phyloP scores from a whole-genome alignment of 1,284 basidiomycete genomes.

The Ustilago esculenta region DNA sequence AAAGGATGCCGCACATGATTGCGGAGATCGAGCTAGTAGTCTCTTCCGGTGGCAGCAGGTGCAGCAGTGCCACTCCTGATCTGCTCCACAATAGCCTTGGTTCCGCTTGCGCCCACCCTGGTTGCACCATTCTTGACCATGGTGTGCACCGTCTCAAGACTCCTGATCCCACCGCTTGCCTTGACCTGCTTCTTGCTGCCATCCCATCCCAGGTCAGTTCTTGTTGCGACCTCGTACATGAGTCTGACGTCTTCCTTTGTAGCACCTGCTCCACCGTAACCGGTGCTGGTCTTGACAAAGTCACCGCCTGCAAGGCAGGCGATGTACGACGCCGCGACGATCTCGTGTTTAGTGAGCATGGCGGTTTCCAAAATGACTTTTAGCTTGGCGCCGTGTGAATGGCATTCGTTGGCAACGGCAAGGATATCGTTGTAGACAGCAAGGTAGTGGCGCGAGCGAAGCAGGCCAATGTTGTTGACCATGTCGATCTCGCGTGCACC shows the following conservation, averaged over 20 bases:
- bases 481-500: conserved; percentile 63
- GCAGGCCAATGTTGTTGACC: conserved; percentile 61
- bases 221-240: conserved; percentile 50
- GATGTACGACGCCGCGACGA: conserved; percentile 46
- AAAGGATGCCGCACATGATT: too few species aligned
- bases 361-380: conserved; percentile 62
- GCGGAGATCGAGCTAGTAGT: conserved; percentile 7
- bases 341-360: conserved; percentile 48
- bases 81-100: conserved; percentile 55
- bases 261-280: conserved; percentile 58
- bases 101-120: conserved; percentile 57
- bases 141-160: conserved; percentile 30
- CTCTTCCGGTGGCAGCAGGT: conserved; percentile 2
- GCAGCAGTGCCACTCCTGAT: conserved; percentile 22
- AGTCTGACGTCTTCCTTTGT: conserved; percentile 52
- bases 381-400: conserved; percentile 30
- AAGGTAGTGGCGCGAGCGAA: conserved; percentile 35
- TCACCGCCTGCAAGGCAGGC: conserved; percentile 54
- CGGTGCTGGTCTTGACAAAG: conserved; percentile 63
- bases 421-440: conserved; percentile 49
- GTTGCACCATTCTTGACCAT: conserved; percentile 58
- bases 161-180: conserved; percentile 56
- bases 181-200: conserved; percentile 46
- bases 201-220: conserved; percentile 23
- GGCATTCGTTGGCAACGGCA: conserved; percentile 46